phyloP scores from a whole-genome alignment of 2,329 filamentous ascomycete genomes.

The Sporothrix pallida region DNA sequence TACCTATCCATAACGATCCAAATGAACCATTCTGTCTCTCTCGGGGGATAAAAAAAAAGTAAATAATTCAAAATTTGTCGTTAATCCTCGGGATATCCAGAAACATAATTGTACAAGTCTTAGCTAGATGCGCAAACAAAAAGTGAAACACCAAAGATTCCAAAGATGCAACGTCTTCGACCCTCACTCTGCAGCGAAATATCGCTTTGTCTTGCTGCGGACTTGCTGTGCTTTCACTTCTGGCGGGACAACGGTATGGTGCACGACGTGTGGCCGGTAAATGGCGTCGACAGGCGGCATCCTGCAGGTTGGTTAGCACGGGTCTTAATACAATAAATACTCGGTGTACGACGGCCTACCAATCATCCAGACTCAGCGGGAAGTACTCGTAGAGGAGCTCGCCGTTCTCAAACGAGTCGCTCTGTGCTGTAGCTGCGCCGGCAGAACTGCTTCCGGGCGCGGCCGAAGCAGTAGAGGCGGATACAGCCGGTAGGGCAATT shows the following conservation, averaged over 20 bases:
- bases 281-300: constrained; percentile 89
- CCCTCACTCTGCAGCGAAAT: constrained; percentile 69
- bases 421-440: constrained; percentile 42
- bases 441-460: constrained; percentile 40
- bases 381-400: constrained; percentile 96
- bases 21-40: too few species aligned
- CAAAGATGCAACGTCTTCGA: too few species aligned
- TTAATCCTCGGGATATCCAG: background rate
- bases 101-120: background rate
- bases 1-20: too few species aligned
- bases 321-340: too few species aligned
- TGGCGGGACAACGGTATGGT: constrained; percentile 76
- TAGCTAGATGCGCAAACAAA: background rate
- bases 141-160: too few species aligned
- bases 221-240: constrained; percentile 73
- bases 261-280: constrained; percentile 89
- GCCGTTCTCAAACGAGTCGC: constrained; percentile 70
- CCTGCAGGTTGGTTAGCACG: constrained; percentile 49
- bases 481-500: constrained; percentile 3
- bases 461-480: constrained; percentile 38
- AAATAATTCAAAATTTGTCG: background rate
- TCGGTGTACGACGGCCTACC: constrained; percentile 52
- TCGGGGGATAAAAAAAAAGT: too few species aligned
- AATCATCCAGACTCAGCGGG: constrained; percentile 87
- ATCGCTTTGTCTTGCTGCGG: constrained; percentile 70